Conservation (phyloP, 2,329 filamentous ascomycete species). For the Triangularia verruculosa region DNA sequence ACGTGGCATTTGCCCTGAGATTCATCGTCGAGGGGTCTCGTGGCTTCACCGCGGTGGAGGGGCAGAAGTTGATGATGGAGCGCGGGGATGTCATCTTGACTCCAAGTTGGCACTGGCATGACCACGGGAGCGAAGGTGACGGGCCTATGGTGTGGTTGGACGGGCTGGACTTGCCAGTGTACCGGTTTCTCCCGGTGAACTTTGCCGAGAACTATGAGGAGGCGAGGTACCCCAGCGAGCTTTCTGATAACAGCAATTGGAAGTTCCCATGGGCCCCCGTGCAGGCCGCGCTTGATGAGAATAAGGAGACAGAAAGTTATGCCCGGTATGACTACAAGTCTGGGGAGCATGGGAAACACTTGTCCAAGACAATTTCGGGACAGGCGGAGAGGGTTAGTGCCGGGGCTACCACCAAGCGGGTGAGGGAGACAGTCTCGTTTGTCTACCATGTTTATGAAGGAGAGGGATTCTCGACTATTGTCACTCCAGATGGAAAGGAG, state of each 20-base stretch:
- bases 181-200: neutral
- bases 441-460: neutral
- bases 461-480: neutral
- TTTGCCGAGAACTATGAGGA: neutral
- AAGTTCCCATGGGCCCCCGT: neutral
- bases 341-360: neutral
- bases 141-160: constrained; percentile 58
- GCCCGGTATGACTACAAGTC: neutral
- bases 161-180: constrained; percentile 49
- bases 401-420: neutral
- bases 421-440: neutral
- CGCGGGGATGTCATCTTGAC: constrained; percentile 57
- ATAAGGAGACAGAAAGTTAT: neutral
- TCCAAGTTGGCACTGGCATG: constrained; percentile 58
- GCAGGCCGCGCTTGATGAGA: neutral
- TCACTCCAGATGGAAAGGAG: neutral
- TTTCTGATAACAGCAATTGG: neutral
- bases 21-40: constrained; percentile 55
- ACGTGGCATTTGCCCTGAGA: constrained; percentile 54
- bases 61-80: constrained; percentile 48
- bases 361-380: neutral
- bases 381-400: neutral
- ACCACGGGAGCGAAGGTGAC: constrained; percentile 56
- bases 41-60: constrained; percentile 57
- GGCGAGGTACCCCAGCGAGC: neutral